Evolutionary conservation across 139 green algal species (phyloP), one percentile per base, ranked within the genome.

Genomic region (Chlorella sorokiniana): DNA sequence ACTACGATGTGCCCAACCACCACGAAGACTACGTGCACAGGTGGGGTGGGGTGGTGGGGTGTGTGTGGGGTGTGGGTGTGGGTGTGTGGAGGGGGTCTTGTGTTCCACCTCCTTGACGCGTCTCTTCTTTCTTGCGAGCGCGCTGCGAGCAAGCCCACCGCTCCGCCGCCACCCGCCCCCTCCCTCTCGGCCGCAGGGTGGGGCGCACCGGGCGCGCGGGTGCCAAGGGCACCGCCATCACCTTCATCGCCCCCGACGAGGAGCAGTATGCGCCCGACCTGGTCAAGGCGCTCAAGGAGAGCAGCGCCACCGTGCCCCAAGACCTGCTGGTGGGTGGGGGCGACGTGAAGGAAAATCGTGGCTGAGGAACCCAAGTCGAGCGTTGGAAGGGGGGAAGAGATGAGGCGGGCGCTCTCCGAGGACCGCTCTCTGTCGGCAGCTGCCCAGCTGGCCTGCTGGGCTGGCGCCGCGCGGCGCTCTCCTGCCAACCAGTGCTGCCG

Each of bases 21-120:
- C 94, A 97, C 77, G 97, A 99, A 83, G 96, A 99, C 81, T 99
- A 99, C 78, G 94, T 99, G 72, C 96, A 99, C 87, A 61, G 93
- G 27, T 95, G 98, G 62, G 95, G 95, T n/a, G 89, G 95, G 69
- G 97, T 95, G 40, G 95, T 67, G 56, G 65, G 3, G 94, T 93
- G 27, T 14, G 37, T 31, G 84, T 62, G 33, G 73, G 89, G 44
- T 29, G 56, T 33, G 56, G 56, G 10, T 65, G 23, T 65, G 56
- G 29, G 23, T 29, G 18, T 65, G 91, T 91, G 83, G 96, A 97
- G 84, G 95, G 94, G 6, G 9, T 41, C 29, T 7, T 42, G 14
- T 56, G 48, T 56, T 11, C 16, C n/a, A n/a, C n/a, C n/a, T n/a
- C n/a, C n/a, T n/a, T n/a, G n/a, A n/a, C n/a, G n/a, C n/a, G n/a